phyloP scores from a whole-genome alignment of 805 yeast genomes.

The Naumovozyma castellii region DNA sequence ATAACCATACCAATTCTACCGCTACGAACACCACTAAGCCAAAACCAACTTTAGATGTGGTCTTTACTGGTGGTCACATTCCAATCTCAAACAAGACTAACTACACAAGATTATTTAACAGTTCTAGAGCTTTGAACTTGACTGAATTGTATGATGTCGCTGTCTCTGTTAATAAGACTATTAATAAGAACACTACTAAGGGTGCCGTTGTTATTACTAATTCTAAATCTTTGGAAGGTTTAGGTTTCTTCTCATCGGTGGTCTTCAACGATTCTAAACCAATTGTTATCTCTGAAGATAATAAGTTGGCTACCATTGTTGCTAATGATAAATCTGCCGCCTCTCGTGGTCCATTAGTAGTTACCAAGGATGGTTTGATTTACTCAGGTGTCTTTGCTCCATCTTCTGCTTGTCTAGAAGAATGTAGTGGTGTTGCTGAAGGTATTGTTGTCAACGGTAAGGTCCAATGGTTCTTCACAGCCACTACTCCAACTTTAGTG shows the following conservation, averaged over 20 bases:
- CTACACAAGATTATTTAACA: constrained; percentile 14
- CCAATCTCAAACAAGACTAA: constrained; percentile 9
- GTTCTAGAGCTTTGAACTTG: constrained; percentile 15
- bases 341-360: constrained; percentile 21
- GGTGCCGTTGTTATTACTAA: constrained; percentile 19
- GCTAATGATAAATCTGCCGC: constrained; percentile 13
- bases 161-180: constrained; percentile 8
- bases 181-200: constrained; percentile 6
- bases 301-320: constrained; percentile 13
- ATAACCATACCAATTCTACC: constrained; percentile 2
- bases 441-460: constrained; percentile 17
- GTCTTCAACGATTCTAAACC: constrained; percentile 16
- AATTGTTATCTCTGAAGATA: constrained; percentile 19
- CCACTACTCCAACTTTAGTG: constrained; percentile 16
- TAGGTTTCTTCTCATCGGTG: constrained; percentile 23
- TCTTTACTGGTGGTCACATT: constrained; percentile 18
- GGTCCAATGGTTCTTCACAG: constrained; percentile 21
- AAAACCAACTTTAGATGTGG: constrained; percentile 11
- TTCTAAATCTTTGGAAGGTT: constrained; percentile 16
- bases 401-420: constrained; percentile 3
- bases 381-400: constrained; percentile 22
- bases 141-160: constrained; percentile 19
- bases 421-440: constrained; percentile 13
- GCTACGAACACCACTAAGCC: background rate
- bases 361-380: constrained; percentile 11